Percentiles rank a stretch among this genome's conserved stretches.
These are phyloP conservation scores for Geum urbanum DNA, from an alignment of 306 rosid genomes.

Conservation along the genomic window DNA sequence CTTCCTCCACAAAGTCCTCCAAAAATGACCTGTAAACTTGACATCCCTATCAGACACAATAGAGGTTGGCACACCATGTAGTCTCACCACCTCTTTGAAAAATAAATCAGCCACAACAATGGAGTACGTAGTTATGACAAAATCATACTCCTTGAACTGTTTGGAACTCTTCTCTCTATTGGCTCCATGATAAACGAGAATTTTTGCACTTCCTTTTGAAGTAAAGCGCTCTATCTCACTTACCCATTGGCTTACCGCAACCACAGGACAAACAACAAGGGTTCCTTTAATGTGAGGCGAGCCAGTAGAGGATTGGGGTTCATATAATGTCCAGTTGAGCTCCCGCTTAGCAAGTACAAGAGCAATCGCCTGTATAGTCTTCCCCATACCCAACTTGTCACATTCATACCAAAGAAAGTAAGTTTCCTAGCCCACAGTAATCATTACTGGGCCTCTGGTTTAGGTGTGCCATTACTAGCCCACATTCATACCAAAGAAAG, in stretches of 20 bases:
- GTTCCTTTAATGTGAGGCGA: conserved; percentile 52
- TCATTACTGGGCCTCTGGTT: too few relatives aligned
- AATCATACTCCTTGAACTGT: too few relatives aligned
- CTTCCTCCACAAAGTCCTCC: not conserved
- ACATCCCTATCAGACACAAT: not conserved
- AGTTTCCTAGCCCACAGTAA: too few relatives aligned
- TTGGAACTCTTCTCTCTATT: conserved; percentile 54
- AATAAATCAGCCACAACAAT: not conserved
- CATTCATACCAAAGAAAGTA: too few relatives aligned
- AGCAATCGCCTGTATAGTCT: conserved; percentile 88
- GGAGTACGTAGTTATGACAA: too few relatives aligned
- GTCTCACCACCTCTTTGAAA: not conserved
- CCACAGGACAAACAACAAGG: conserved; percentile 82
- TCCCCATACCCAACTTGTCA: too few relatives aligned
- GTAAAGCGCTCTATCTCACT: conserved; percentile 73
- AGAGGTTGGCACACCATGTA: not conserved
- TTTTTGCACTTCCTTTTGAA: conserved; percentile 62
- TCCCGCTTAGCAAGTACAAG: conserved; percentile 83
- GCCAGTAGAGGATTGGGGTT: conserved; percentile 45
- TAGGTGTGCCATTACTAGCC: too few relatives aligned
- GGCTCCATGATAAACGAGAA: conserved; percentile 73
- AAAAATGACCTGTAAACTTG: not conserved
- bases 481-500: too few relatives aligned
- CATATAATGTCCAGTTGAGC: conserved; percentile 22
- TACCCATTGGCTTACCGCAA: conserved; percentile 85